Conservation (phyloP, 805 yeast genomes). For the Groenewaldozyma tartarivorans region DNA sequence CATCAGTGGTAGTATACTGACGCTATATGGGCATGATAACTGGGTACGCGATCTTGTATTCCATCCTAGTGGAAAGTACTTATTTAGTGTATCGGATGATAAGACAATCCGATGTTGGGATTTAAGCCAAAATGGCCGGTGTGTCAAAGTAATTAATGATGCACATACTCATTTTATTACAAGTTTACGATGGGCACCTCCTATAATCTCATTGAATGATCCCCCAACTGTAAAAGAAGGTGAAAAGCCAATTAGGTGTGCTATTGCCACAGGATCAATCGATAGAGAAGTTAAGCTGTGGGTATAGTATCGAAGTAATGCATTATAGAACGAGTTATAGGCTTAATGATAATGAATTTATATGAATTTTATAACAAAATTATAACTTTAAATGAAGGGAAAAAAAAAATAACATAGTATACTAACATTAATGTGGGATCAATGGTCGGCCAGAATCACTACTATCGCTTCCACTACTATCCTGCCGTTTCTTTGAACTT, state of each 20-base stretch:
- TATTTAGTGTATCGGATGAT: conserved; percentile 74
- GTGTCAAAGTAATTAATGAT: conserved; percentile 42
- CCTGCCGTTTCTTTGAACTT: no score
- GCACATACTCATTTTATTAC: conserved; percentile 73
- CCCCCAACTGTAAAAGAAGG: conserved; percentile 3
- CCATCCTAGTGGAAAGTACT: conserved; percentile 67
- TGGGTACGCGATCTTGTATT: conserved; percentile 69
- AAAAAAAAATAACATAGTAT: no score
- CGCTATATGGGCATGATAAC: conserved; percentile 66
- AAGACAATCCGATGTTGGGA: conserved; percentile 74
- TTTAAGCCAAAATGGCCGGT: conserved; percentile 34
- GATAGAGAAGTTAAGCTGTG: conserved; percentile 50
- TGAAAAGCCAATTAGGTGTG: conserved; percentile 45
- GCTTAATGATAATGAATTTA: no score
- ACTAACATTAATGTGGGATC: no score
- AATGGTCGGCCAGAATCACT: no score
- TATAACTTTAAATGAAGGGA: no score
- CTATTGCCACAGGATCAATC: conserved; percentile 54
- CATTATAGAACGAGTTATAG: no score
- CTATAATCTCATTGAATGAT: conserved; percentile 19
- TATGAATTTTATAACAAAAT: no score
- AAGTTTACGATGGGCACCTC: conserved; percentile 34
- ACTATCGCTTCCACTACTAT: no score
- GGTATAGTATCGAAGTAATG: no score
- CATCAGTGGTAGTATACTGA: conserved; percentile 28